Evolutionary conservation across 2,329 filamentous ascomycete genomes (phyloP), one percentile per base, ranked within the genome.

Genomic region (Aspergillus aculeatus): DNA sequence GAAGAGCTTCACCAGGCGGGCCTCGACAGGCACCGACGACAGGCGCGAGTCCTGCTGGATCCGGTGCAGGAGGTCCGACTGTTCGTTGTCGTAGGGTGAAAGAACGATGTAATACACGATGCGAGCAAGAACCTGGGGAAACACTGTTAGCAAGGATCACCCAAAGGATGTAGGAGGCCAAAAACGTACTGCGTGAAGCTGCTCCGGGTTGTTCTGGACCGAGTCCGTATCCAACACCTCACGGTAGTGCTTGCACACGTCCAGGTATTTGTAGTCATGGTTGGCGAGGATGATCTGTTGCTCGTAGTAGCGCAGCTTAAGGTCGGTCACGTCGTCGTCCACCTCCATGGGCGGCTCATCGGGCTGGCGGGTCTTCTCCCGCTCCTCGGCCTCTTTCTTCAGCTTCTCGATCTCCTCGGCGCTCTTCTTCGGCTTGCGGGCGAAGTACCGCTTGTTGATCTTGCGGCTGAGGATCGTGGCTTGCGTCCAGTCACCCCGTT

Each of bases 61-160:
- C 71, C 95, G 91, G 80, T 99, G 93, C 62, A 99, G 88, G 57
- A 99, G 89, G 69, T 99, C 95, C 68, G 94, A 95, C 77, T 99
- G 95, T 77, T 99, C 95, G 78, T 99, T 99, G 81, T 99, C 94
- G 78, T 98, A 92, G 7, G 95, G 93, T 7, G 95, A 91, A 54
- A 99, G 89, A 66, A 98, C 95, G 75, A 96, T 88, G 78, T 96
- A 99, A 84, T 96, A 98, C 78, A 98, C 93, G 75, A 98, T 92
- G 71, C 95, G 88, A 81, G 96, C 92, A 48, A 99, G 85, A 19
- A 92, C 87, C 92, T 96, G 63, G n/a, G 19, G n/a, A 9, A 21
- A 19, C 26, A 21, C 62, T 47, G 66, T 63, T 61, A 26, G 41
- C 16, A 53, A 7, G 32, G 32, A 64, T 61, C 7, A 57, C 51